Conservation (phyloP, 176 grass and related monocot species). For the Aegilops tauschii region DNA sequence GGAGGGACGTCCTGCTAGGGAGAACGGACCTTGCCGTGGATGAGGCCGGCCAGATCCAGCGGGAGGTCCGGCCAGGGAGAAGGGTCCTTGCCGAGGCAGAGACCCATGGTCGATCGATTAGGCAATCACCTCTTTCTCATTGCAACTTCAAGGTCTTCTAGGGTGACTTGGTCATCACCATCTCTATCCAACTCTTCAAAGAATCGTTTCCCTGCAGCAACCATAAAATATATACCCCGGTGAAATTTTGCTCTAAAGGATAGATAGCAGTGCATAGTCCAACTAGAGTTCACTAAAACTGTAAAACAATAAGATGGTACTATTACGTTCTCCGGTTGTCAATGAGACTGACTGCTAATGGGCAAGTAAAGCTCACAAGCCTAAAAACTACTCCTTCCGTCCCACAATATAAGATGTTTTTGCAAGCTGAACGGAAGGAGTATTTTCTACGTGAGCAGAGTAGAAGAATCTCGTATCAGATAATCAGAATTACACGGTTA, state of each 20-base stretch:
- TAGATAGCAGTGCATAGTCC: background rate
- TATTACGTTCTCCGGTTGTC: background rate
- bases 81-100: background rate
- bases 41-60: background rate
- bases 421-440: too few species aligned
- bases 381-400: too few species aligned
- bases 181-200: constrained; percentile 95
- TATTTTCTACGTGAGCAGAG: background rate
- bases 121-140: constrained; percentile 82
- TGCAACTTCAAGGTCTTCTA: constrained; percentile 93
- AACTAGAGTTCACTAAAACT: background rate
- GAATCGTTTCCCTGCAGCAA: constrained; percentile 74
- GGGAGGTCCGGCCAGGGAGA: background rate
- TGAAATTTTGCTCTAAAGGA: background rate
- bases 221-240: background rate
- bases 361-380: background rate
- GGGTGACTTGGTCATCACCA: constrained; percentile 77
- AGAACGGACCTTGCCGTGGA: background rate
- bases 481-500: background rate
- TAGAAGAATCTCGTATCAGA: too few species aligned
- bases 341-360: background rate
- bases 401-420: too few species aligned
- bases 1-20: background rate
- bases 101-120: too few species aligned
- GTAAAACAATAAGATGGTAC: background rate